These are phyloP conservation scores for Cutaneotrichosporon cutaneum DNA, from an alignment of 1,284 basidiomycete species.

Conservation along the genomic window DNA sequence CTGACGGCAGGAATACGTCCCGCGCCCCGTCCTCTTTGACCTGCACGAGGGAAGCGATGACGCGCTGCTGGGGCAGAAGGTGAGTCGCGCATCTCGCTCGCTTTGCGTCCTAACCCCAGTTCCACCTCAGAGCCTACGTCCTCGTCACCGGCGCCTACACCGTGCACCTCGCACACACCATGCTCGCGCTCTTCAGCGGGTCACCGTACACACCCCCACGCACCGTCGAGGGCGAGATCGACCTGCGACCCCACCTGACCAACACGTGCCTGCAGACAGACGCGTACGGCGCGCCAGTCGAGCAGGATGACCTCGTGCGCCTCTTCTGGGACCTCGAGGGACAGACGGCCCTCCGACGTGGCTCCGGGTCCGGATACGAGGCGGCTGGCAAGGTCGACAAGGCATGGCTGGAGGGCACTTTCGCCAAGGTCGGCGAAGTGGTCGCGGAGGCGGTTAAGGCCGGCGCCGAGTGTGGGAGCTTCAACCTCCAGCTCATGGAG, in stretches of 20 bases:
- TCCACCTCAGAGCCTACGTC: constrained; percentile 92
- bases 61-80: constrained; percentile 62
- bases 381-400: constrained; percentile 43
- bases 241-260: constrained; percentile 81
- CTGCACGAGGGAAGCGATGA: constrained; percentile 50
- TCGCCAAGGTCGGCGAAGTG: constrained; percentile 64
- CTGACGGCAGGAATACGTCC: constrained; percentile 71
- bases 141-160: constrained; percentile 76
- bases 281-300: constrained; percentile 54
- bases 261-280: constrained; percentile 73
- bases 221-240: constrained; percentile 44
- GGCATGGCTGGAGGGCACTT: constrained; percentile 62
- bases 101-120: constrained; percentile 54
- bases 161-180: constrained; percentile 74
- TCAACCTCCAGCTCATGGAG: constrained; percentile 65
- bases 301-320: constrained; percentile 58
- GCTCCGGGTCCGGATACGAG: constrained; percentile 10
- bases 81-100: constrained; percentile 45
- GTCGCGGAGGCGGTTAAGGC: constrained; percentile 82
- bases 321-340: constrained; percentile 75
- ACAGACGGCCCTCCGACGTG: constrained; percentile 55
- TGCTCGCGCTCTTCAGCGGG: constrained; percentile 82
- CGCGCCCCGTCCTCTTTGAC: constrained; percentile 72
- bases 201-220: constrained; percentile 61
- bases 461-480: constrained; percentile 66